Evolutionary conservation across 805 yeast species (phyloP).

Genomic region (Metschnikowia cubensis): DNA sequence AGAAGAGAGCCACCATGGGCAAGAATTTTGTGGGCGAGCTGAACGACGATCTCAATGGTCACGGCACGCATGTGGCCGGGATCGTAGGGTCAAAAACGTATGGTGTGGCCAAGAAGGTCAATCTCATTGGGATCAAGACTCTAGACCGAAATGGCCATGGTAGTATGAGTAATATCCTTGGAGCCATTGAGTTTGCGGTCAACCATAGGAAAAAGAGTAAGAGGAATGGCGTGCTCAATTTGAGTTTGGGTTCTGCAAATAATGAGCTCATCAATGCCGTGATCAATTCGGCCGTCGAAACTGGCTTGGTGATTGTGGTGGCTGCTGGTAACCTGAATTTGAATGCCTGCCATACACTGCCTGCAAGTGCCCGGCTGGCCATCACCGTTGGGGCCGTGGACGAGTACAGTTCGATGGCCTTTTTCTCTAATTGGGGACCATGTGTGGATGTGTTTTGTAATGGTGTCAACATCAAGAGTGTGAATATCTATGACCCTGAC

Average conservation of each 20-base stretch:
- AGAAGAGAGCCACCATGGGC: constrained; percentile 11
- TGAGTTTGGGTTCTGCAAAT: constrained; percentile 74
- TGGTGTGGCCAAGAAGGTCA: constrained; percentile 46
- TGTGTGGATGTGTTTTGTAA: constrained; percentile 86
- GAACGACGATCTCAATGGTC: constrained; percentile 43
- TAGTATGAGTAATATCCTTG: constrained; percentile 56
- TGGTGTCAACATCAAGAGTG: constrained; percentile 65
- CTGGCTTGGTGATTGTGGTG: constrained; percentile 68
- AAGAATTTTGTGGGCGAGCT: constrained; percentile 17
- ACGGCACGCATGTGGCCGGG: constrained; percentile 58
- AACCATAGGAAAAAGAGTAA: constrained; percentile 44
- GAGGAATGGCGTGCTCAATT: constrained; percentile 60
- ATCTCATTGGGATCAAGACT: constrained; percentile 65
- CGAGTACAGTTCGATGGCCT: constrained; percentile 60
- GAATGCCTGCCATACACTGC: constrained; percentile 81
- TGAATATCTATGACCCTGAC: constrained; percentile 32
- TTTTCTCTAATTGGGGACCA: constrained; percentile 88
- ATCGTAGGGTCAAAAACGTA: constrained; percentile 46
- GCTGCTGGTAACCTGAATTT: constrained; percentile 85
- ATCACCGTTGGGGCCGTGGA: constrained; percentile 88
- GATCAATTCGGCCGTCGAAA: constrained; percentile 64
- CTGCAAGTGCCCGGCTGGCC: constrained; percentile 71
- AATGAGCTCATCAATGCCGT: constrained; percentile 70
- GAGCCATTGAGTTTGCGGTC: constrained; percentile 66
- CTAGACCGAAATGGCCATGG: constrained; percentile 69